A percentile compares a stretch with the other conserved stretches of the same genome.
These are phyloP conservation scores for Saccharomyces hybrid DNA, from an alignment of 1,139 yeast genomes.

Conservation along the genomic window DNA sequence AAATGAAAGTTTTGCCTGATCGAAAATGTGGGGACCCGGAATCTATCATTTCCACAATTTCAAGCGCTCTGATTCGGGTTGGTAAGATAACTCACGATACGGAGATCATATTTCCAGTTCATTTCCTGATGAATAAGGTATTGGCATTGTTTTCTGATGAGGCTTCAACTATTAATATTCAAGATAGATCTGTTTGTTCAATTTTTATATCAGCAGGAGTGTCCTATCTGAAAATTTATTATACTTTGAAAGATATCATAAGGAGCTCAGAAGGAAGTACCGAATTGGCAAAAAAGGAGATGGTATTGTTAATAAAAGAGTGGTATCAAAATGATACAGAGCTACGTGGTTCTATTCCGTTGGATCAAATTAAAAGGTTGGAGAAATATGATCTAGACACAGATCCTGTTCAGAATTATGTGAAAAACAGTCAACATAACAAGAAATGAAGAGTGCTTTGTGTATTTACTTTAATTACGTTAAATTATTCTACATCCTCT, in stretches of 20 bases:
- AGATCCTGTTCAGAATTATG: conserved; percentile 31
- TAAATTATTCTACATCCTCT: neutral
- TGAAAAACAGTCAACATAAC: conserved; percentile 23
- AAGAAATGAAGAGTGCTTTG: neutral
- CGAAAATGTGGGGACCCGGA: conserved; percentile 23
- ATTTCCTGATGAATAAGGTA: conserved; percentile 55
- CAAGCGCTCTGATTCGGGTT: conserved; percentile 38
- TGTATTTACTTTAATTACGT: neutral
- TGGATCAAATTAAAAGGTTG: conserved; percentile 22
- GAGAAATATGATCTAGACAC: conserved; percentile 24
- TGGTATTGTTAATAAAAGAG: conserved; percentile 51
- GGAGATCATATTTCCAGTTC: conserved; percentile 78
- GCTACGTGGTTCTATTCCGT: conserved; percentile 47
- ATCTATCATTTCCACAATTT: conserved; percentile 33
- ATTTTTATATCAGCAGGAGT: conserved; percentile 71
- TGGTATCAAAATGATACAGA: conserved; percentile 63
- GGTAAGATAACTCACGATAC: conserved; percentile 46
- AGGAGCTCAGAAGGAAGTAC: conserved; percentile 53
- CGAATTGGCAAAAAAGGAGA: conserved; percentile 43
- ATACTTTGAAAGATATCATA: conserved; percentile 57
- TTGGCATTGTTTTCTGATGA: conserved; percentile 30
- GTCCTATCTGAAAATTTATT: conserved; percentile 60
- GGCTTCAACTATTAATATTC: conserved; percentile 31
- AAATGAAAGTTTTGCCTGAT: conserved; percentile 18
- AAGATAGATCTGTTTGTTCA: conserved; percentile 51